Conservation (phyloP, 352 stramenopile species). For the Phytophthora hibernalis region DNA sequence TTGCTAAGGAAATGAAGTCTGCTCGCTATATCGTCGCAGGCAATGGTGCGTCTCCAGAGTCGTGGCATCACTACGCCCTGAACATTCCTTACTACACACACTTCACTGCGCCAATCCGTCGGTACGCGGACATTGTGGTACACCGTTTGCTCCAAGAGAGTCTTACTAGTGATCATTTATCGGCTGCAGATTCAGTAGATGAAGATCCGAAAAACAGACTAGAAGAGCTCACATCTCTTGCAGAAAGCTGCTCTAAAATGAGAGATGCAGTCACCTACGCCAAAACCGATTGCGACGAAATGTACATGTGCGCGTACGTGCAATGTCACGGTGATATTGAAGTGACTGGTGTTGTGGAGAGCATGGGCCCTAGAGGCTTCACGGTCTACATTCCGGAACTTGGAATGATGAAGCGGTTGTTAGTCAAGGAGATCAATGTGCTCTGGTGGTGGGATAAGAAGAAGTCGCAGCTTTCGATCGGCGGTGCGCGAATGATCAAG, state of each 20-base stretch:
- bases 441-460: conserved; percentile 44
- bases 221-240: conserved; percentile 41
- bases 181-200: not conserved
- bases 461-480: conserved; percentile 43
- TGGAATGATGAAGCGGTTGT: conserved; percentile 60
- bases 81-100: not conserved
- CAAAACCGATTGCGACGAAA: conserved; percentile 24
- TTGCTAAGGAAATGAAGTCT: conserved; percentile 95
- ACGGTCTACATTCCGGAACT: conserved; percentile 67
- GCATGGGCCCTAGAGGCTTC: conserved; percentile 62
- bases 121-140: conserved; percentile 84
- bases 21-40: conserved; percentile 90
- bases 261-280: not conserved
- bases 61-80: conserved; percentile 95
- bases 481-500: conserved; percentile 23
- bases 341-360: conserved; percentile 45
- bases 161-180: conserved; percentile 11
- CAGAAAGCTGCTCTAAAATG: conserved; percentile 46
- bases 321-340: conserved; percentile 50
- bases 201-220: conserved; percentile 35
- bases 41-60: conserved; percentile 40
- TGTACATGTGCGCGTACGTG: conserved; percentile 74
- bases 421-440: conserved; percentile 50
- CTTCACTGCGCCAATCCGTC: conserved; percentile 93
- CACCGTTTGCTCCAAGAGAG: conserved; percentile 60